Percentiles rank a stretch among this genome's conserved stretches.
Conservation (phyloP, 2,329 filamentous ascomycete species). For the Pseudocercospora fuligena region DNA sequence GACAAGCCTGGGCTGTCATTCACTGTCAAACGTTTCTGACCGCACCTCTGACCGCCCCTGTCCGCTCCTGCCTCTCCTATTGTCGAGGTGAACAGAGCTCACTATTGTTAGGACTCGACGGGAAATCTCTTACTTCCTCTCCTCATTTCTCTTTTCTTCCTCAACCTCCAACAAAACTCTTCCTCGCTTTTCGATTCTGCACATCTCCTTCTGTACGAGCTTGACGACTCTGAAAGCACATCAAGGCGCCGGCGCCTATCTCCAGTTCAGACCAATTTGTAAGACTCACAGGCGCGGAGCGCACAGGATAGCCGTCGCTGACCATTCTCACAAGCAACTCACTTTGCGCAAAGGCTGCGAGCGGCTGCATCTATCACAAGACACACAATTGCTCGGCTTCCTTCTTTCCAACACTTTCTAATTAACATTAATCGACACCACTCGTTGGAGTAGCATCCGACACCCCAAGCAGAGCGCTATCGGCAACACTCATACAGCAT, state of each 20-base stretch:
- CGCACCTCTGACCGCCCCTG: background rate
- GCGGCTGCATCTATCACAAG: background rate
- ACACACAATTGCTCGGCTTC: background rate
- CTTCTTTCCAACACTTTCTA: background rate
- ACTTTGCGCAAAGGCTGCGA: background rate
- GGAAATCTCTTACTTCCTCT: slow-evolving; percentile 7
- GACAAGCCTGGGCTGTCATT: background rate
- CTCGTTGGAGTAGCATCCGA: background rate
- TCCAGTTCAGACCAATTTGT: background rate
- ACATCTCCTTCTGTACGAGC: background rate
- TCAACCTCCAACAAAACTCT: background rate
- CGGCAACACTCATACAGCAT: background rate
- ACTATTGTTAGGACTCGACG: slow-evolving; percentile 5
- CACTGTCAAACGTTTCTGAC: background rate
- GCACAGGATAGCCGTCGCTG: background rate
- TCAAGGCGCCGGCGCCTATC: background rate
- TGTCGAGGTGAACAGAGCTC: slow-evolving; percentile 7
- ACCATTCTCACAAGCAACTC: background rate
- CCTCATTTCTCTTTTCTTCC: background rate
- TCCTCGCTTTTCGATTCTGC: background rate
- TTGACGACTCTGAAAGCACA: background rate
- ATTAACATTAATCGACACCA: background rate
- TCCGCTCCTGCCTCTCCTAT: slow-evolving; percentile 4
- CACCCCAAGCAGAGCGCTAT: background rate
- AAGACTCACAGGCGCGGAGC: background rate